Conservation (phyloP, 257 asterid species). For the Plantago major region DNA sequence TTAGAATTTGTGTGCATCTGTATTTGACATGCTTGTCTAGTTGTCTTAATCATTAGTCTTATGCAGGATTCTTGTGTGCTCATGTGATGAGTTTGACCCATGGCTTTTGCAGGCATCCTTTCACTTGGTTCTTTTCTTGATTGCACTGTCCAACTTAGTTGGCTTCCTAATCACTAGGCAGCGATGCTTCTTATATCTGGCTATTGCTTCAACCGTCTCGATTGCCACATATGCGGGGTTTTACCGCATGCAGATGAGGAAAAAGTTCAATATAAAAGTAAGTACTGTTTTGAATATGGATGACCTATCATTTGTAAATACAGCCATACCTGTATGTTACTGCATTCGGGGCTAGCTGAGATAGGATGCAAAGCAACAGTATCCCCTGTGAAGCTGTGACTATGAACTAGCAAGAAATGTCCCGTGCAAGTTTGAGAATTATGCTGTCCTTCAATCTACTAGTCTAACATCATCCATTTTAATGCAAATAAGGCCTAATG, state of each 20-base stretch:
- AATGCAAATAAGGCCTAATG: no score
- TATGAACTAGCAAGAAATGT: no score
- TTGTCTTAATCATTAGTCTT: neutral
- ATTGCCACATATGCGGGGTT: constrained; percentile 66
- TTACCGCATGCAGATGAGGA: constrained; percentile 64
- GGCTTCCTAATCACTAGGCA: constrained; percentile 55
- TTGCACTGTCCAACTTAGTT: constrained; percentile 46
- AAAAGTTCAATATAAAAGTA: constrained; percentile 82
- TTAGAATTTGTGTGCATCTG: neutral
- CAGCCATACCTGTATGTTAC: no score
- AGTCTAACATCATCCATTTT: no score
- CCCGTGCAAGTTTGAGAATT: no score
- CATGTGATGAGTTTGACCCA: constrained; percentile 4
- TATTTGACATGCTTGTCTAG: constrained; percentile 11
- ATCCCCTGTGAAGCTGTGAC: no score
- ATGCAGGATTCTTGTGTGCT: constrained; percentile 9
- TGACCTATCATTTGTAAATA: neutral
- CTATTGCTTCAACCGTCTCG: constrained; percentile 43
- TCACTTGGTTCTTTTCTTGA: constrained; percentile 38
- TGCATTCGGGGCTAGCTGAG: no score
- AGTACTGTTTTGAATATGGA: constrained; percentile 17
- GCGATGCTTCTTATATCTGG: constrained; percentile 57
- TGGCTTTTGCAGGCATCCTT: constrained; percentile 64
- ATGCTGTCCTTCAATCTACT: no score
- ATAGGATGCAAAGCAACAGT: no score